These are phyloP conservation scores for Globisporangium acanthophoron DNA, from an alignment of 352 stramenopile genomes.

Conservation along the genomic window DNA sequence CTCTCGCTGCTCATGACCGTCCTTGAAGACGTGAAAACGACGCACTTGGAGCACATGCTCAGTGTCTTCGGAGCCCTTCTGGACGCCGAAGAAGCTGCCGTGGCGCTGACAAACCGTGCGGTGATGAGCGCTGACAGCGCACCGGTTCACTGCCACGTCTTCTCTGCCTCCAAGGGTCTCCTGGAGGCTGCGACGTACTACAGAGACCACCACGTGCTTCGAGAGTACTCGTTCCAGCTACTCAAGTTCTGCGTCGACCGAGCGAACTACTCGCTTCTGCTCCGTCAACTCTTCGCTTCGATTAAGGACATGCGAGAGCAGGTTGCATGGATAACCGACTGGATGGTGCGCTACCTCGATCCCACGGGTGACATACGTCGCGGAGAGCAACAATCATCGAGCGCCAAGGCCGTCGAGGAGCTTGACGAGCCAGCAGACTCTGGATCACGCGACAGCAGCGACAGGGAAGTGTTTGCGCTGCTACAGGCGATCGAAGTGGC, in stretches of 20 bases:
- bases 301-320: conserved; percentile 25
- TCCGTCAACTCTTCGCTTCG: conserved; percentile 36
- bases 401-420: neutral
- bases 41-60: conserved; percentile 37
- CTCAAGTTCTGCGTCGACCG: conserved; percentile 43
- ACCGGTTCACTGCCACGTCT: conserved; percentile 39
- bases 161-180: conserved; percentile 44
- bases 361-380: conserved; percentile 19
- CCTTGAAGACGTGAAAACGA: conserved; percentile 61
- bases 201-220: conserved; percentile 35
- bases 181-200: conserved; percentile 65
- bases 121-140: neutral
- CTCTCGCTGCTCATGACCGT: conserved; percentile 47
- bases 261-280: conserved; percentile 15
- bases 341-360: conserved; percentile 42
- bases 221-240: conserved; percentile 47
- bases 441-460: neutral
- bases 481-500: conserved; percentile 7
- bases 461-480: neutral
- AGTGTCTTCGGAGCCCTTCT: conserved; percentile 35
- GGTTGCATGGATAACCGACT: conserved; percentile 43
- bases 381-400: neutral
- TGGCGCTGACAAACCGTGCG: neutral
- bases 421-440: too few species aligned
- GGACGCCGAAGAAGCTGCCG: conserved; percentile 14